Evolutionary conservation across 2,329 filamentous ascomycete species (phyloP), one percentile per base, ranked within the genome.

Genomic region (Raffaelea ambrosiae): DNA sequence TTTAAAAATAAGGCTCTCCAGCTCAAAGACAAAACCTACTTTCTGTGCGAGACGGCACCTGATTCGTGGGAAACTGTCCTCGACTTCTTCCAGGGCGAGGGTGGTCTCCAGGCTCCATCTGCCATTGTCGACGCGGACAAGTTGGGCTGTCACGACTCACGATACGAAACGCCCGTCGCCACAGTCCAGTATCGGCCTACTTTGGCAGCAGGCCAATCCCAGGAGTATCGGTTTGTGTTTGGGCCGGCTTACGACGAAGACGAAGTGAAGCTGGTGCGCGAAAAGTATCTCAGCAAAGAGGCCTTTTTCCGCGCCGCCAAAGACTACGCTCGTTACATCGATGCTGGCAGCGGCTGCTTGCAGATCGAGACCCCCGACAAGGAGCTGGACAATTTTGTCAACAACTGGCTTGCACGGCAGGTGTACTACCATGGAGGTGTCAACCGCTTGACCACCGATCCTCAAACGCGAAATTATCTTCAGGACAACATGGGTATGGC

Each of bases 401-500:
- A 79, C 62, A 68, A 77, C 59, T 79, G 76, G 76, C 64, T 79
- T 11, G 71, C 75, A 14, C 73, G 75, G 8, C 76, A 79, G 54
- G 66, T 73, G 16, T 78, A 72, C 64, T 79, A 79, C 58, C 76
- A 79, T 55, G 76, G 76, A 45, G 74, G 77, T 52, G 73, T 77
- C 38, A 79, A 79, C 57, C 72, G 76, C 11, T 61, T 79, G 31
- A 77, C 74, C 0, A 78, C 76, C 0, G 75, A 79, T 56, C 75
- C 76, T 19, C 76, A 79, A 57, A 79, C 76, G 8, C 70, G 76
- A 40, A 79, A 79, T 55, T 79, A 77, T 54, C 60, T 79, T 3
- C 75, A 79, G 56, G 76, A 79, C 59, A 77, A 76, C 58, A 78
- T 79, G 75, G 75, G 75, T 48, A 79, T 79, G 75, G 70, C 68